phyloP scores from a whole-genome alignment of 2,329 filamentous ascomycete genomes.

The Trichoderma semiorbis region DNA sequence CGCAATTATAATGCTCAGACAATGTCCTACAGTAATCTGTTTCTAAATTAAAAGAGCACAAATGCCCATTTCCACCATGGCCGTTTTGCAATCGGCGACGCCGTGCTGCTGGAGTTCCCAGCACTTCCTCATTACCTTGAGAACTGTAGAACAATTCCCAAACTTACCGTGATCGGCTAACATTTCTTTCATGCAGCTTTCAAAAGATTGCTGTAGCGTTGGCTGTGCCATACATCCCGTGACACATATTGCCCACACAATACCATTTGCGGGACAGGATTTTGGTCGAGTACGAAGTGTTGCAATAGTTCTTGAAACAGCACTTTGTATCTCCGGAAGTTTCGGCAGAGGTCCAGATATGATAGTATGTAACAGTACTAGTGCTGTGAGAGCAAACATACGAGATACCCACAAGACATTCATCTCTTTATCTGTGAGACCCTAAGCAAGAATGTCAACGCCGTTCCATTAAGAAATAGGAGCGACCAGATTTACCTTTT shows the following conservation, averaged over 20 bases:
- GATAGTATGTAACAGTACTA: not conserved
- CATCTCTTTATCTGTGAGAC: not conserved
- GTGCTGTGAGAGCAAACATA: not conserved
- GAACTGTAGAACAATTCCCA: not conserved
- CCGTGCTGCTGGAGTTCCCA: not conserved
- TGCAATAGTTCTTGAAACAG: not conserved
- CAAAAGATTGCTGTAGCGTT: not conserved
- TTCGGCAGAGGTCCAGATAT: not conserved
- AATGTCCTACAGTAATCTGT: not conserved
- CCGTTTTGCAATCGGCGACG: not conserved
- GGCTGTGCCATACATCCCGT: not conserved
- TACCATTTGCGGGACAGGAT: not conserved
- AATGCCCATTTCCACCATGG: not conserved
- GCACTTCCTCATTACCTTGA: not conserved
- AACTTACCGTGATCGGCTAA: not conserved
- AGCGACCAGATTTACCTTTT: not conserved
- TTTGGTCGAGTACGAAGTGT: not conserved
- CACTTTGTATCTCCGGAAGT: not conserved
- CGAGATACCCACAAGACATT: not conserved
- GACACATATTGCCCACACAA: not conserved
- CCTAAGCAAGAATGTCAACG: not conserved
- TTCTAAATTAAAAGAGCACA: not conserved
- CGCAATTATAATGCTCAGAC: not conserved
- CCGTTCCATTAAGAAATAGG: fast-evolving
- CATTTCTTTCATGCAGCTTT: not conserved